phyloP scores from a whole-genome alignment of 192 early-diverging fungal genomes.

The Linnemannia hyalina region DNA sequence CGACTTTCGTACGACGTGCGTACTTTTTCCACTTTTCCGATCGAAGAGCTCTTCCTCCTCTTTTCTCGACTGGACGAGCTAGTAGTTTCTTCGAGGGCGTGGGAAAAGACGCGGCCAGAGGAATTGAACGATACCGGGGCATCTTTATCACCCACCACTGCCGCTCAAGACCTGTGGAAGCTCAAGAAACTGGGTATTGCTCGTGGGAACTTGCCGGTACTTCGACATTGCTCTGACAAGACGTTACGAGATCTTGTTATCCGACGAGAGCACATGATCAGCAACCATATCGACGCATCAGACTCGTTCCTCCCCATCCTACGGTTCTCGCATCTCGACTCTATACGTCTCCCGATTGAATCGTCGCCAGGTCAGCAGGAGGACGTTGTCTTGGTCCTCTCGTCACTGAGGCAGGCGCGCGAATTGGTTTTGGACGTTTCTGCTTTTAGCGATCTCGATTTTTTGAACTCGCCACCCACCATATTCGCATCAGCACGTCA shows the following conservation, averaged over 20 bases:
- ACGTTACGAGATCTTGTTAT: background rate
- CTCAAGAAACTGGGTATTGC: background rate
- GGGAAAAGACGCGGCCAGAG: background rate
- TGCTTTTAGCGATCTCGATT: background rate
- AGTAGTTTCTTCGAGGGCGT: background rate
- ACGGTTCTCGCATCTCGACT: background rate
- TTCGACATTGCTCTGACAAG: background rate
- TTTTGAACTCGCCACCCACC: background rate
- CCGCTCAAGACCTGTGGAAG: background rate
- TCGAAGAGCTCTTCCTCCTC: background rate
- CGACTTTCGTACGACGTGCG: background rate
- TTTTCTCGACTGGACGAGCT: background rate
- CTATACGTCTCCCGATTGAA: background rate
- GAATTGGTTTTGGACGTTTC: background rate
- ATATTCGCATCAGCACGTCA: background rate
- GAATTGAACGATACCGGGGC: background rate
- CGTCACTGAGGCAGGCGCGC: background rate
- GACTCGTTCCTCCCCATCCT: background rate
- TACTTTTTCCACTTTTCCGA: background rate
- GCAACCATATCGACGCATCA: background rate
- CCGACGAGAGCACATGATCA: background rate
- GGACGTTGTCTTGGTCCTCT: background rate
- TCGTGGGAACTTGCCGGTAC: background rate
- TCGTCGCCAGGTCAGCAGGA: background rate
- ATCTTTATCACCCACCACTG: background rate